A percentile compares a stretch with the other conserved stretches of the same genome.
Evolutionary conservation across 2,329 filamentous ascomycete genomes (phyloP).

Genomic region (Dactylellina cionopaga): DNA sequence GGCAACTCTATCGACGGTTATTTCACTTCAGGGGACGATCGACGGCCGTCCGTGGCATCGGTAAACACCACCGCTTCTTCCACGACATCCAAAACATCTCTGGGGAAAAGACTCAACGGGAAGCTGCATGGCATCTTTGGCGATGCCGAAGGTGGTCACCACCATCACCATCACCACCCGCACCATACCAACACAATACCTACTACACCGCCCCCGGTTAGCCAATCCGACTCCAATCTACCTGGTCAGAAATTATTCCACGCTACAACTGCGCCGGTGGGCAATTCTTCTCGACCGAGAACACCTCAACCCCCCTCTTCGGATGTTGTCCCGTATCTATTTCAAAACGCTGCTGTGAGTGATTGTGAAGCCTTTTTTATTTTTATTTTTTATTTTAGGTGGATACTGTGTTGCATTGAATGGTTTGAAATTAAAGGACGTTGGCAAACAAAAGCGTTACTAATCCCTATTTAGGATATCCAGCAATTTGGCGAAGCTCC

Average conservation of each 20-base stretch:
- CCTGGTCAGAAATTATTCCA: constrained; percentile 34
- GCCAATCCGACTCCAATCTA: constrained; percentile 59
- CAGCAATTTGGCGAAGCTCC: constrained; percentile 80
- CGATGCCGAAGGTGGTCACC: constrained; percentile 78
- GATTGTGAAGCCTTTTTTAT: constrained; percentile 56
- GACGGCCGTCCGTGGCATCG: constrained; percentile 87
- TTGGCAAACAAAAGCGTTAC: not conserved
- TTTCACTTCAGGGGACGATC: constrained; percentile 67
- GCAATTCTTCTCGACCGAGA: constrained; percentile 73
- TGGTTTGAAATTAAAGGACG: too few relatives aligned
- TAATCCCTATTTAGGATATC: constrained; percentile 72
- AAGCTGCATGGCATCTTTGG: constrained; percentile 93
- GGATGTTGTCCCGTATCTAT: constrained; percentile 97
- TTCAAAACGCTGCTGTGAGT: constrained; percentile 83
- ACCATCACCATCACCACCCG: constrained; percentile 74
- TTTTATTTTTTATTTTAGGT: constrained; percentile 39
- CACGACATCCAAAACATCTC: constrained; percentile 79
- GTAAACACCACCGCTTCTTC: constrained; percentile 84
- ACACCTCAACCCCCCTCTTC: constrained; percentile 83
- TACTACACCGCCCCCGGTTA: constrained; percentile 67
- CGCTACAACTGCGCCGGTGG: constrained; percentile 74
- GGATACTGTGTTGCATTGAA: too few relatives aligned
- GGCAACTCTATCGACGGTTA: constrained; percentile 54
- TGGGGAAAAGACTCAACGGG: constrained; percentile 74
- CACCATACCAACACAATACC: constrained; percentile 79